A percentile compares a stretch with the other conserved stretches of the same genome.
These are phyloP conservation scores for Taiwanofungus camphoratus DNA, from an alignment of 1,284 basidiomycete genomes.

Conservation along the genomic window DNA sequence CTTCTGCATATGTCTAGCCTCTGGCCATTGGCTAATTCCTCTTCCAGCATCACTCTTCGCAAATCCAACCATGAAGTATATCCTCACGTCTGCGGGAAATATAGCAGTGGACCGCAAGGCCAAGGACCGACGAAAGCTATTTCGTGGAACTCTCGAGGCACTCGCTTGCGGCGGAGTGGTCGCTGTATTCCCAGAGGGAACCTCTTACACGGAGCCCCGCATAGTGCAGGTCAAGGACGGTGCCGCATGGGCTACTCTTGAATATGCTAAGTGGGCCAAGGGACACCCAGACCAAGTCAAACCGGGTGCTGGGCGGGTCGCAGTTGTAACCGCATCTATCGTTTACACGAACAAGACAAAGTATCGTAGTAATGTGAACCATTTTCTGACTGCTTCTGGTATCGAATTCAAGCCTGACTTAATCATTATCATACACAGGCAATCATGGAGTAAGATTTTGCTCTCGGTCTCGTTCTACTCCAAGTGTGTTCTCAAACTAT, in stretches of 20 bases:
- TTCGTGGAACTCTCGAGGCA: constrained; percentile 85
- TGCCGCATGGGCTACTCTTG: constrained; percentile 91
- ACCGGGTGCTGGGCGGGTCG: constrained; percentile 33
- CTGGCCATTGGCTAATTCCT: constrained; percentile 4
- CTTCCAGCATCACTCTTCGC: constrained; percentile 65
- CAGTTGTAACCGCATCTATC: constrained; percentile 81
- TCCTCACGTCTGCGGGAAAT: constrained; percentile 88
- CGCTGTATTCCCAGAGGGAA: constrained; percentile 93
- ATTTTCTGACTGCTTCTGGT: constrained; percentile 5
- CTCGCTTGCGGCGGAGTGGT: constrained; percentile 76
- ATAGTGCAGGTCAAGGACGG: constrained; percentile 96
- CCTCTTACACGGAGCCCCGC: constrained; percentile 83
- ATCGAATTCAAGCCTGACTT: constrained; percentile 3
- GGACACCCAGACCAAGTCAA: constrained; percentile 44
- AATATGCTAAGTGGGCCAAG: constrained; percentile 78
- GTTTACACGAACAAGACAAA: constrained; percentile 94
- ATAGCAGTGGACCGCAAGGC: constrained; percentile 90
- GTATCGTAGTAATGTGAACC: constrained; percentile 76
- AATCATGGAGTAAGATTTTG: constrained; percentile 57
- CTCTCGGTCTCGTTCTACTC: too few species aligned
- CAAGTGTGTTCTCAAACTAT: neutral
- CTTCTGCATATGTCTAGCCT: constrained; percentile 1
- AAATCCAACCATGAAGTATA: constrained; percentile 66
- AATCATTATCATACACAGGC: constrained; percentile 38
- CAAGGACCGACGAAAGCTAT: constrained; percentile 69